phyloP scores from a whole-genome alignment of 805 yeast species.

The Teunomyces lycoperdinae region DNA sequence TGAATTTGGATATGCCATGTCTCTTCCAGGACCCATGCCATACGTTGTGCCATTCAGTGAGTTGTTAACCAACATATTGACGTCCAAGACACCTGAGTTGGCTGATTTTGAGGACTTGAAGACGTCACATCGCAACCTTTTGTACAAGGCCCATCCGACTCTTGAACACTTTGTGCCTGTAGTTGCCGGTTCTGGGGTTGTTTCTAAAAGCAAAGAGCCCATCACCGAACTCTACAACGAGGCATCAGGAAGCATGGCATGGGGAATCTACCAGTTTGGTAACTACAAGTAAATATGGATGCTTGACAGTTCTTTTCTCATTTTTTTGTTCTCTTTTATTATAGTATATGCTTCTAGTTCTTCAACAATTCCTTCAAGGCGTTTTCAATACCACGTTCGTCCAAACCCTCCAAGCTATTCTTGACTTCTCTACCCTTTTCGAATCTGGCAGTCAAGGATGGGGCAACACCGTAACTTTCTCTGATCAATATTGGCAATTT shows the following conservation, averaged over 20 bases:
- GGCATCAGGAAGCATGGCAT: conserved; percentile 52
- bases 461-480: conserved; percentile 71
- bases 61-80: conserved; percentile 41
- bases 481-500: conserved; percentile 72
- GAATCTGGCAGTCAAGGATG: conserved; percentile 72
- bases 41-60: conserved; percentile 55
- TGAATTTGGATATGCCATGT: conserved; percentile 39
- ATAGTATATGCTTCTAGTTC: conserved; percentile 7
- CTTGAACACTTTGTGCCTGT: conserved; percentile 71
- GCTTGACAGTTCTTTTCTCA: neutral
- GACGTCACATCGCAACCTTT: conserved; percentile 24
- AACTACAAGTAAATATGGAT: neutral
- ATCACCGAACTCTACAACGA: conserved; percentile 48
- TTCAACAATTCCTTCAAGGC: conserved; percentile 41
- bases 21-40: conserved; percentile 28
- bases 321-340: neutral
- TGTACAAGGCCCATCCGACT: conserved; percentile 66
- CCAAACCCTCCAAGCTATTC: conserved; percentile 47
- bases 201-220: conserved; percentile 28
- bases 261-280: conserved; percentile 63
- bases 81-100: conserved; percentile 24
- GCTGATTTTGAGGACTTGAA: conserved; percentile 38
- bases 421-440: conserved; percentile 53
- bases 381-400: conserved; percentile 41
- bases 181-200: conserved; percentile 58